Base-by-base conservation (phyloP, 352 stramenopile genomes). In the Nothophytophthora sp. region DNA sequence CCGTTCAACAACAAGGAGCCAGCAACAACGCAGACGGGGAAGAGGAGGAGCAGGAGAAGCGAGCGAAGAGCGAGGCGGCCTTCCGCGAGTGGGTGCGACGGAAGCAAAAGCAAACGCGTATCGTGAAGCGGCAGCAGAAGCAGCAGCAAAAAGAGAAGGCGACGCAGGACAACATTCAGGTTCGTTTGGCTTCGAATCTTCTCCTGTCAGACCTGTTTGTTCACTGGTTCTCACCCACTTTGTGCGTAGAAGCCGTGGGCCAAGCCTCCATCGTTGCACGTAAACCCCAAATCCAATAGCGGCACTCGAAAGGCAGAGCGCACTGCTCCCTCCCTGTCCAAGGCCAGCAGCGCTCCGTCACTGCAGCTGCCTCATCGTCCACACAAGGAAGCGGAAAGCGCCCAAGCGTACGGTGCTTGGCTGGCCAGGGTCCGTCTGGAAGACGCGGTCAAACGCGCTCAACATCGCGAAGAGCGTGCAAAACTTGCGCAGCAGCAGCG, bases 261-360 rank as follows among this genome's bases (percentile, higher is more conserved):
- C 15, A 86, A 86, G 44, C 72, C 75, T 27, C 45, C 63, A 19
- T 86, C 75, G 9, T 35, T 76, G 20, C 76, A 87, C 20, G 73
- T 87, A 5, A 87, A 87, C 19, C 70, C 71, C 0, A 67, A 61
- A 16, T 51, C 38, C 6, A 73, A 70, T 24, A 32, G 25, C 34
- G 53, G 18, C 10, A 39, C 32, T 16, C 48, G 51, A 20, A 72
- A 65, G 16, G 45, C 52, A 39, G 50, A 51, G n/a, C 10, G 4
- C 41, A 30, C 25, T 2, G 19, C 18, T 13, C 2, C 35, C 8
- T 42, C 38, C 1, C 5, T 45, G 19, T 39, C 15, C n/a, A 50
- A 42, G 34, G 33, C 19, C 47, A 63, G 23, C 32, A 54, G 24
- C 32, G 16, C 20, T 9, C 12, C 24, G n/a, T 25, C 32, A 18